phyloP scores from a whole-genome alignment of 2,329 filamentous ascomycete genomes.

The Epichloe bromicola region DNA sequence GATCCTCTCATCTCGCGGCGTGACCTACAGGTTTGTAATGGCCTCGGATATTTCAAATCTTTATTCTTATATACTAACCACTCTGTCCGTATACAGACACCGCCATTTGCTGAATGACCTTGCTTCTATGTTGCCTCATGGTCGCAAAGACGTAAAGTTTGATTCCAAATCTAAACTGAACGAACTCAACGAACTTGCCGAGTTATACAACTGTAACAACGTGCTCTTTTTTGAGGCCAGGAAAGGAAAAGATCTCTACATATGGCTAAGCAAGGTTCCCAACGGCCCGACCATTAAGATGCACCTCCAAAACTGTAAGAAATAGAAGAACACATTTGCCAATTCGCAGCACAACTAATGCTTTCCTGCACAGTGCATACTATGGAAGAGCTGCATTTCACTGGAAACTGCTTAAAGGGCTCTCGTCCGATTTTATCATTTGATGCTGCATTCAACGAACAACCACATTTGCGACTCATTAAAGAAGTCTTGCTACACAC shows the following conservation, averaged over 20 bases:
- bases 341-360: constrained; percentile 11
- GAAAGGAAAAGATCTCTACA: constrained; percentile 87
- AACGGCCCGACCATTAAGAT: constrained; percentile 52
- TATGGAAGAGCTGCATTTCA: constrained; percentile 94
- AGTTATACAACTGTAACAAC: constrained; percentile 87
- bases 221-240: constrained; percentile 94
- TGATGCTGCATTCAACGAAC: constrained; percentile 70
- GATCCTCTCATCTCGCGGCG: constrained; percentile 82
- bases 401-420: constrained; percentile 91
- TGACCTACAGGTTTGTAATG: constrained; percentile 61
- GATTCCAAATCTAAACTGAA: constrained; percentile 86
- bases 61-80: not conserved
- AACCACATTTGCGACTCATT: constrained; percentile 68
- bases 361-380: constrained; percentile 58
- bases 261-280: constrained; percentile 85
- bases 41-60: not conserved
- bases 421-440: constrained; percentile 86
- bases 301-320: constrained; percentile 62
- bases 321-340: not conserved
- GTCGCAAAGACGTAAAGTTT: constrained; percentile 89
- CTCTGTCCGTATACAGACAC: constrained; percentile 45
- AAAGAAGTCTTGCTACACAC: constrained; percentile 83
- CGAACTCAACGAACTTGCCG: constrained; percentile 63
- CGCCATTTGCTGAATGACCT: constrained; percentile 88
- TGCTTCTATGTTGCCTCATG: constrained; percentile 77